Conservation (phyloP, 148 eudicot species). For the Bassia scoparia region DNA sequence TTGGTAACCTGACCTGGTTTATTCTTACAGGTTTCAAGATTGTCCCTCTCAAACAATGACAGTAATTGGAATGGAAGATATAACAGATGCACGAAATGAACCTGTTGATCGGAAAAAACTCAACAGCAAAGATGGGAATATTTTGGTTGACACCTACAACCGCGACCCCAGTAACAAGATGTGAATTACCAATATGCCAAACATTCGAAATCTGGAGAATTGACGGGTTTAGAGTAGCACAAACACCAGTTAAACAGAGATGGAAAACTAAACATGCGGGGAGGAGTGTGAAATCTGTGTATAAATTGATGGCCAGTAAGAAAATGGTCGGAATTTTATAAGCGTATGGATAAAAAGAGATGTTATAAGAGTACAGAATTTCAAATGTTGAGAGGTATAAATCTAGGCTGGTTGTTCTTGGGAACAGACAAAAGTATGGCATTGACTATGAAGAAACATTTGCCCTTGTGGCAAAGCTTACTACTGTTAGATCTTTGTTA, state of each 20-base stretch:
- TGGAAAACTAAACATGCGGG: constrained; percentile 21
- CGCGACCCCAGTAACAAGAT: constrained; percentile 35
- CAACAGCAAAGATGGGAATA: constrained; percentile 65
- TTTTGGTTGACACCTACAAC: constrained; percentile 64
- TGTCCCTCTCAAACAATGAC: constrained; percentile 67
- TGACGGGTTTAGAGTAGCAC: constrained; percentile 24
- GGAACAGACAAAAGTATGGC: too few relatives aligned
- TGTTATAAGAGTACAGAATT: constrained; percentile 37
- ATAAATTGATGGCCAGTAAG: constrained; percentile 47
- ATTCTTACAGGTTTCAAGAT: constrained; percentile 53
- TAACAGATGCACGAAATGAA: constrained; percentile 69
- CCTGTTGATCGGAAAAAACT: constrained; percentile 69
- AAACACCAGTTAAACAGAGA: constrained; percentile 34
- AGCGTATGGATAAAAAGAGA: constrained; percentile 44
- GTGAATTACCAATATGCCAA: constrained; percentile 44
- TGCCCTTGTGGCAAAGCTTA: too few relatives aligned
- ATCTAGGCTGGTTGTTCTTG: too few relatives aligned
- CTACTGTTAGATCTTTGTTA: too few relatives aligned
- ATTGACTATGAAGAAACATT: too few relatives aligned
- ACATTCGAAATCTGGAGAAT: constrained; percentile 36
- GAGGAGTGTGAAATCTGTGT: constrained; percentile 32
- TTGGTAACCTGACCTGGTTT: constrained; percentile 10
- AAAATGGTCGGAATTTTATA: constrained; percentile 58
- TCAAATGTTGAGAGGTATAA: too few relatives aligned
- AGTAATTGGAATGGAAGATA: constrained; percentile 57